phyloP scores from a whole-genome alignment of 257 asterid species.

The Gynochthodes officinalis region DNA sequence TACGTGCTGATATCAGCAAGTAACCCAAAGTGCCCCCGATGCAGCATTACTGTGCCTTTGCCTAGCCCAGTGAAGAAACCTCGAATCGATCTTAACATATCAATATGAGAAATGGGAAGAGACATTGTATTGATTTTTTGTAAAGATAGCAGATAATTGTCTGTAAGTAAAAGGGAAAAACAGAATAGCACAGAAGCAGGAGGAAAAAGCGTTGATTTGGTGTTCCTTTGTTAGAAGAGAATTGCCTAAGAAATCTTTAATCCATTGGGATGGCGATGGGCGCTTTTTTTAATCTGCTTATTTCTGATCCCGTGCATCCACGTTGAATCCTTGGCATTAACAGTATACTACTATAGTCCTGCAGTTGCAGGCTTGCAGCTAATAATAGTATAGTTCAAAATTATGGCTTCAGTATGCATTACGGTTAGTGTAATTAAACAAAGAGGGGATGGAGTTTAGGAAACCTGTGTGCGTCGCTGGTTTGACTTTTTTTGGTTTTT shows the following conservation, averaged over 20 bases:
- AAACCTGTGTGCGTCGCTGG: too few relatives aligned
- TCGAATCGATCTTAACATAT: slow-evolving; percentile 67
- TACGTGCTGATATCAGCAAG: slow-evolving; percentile 54
- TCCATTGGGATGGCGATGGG: not conserved
- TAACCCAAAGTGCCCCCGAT: slow-evolving; percentile 73
- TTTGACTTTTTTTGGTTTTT: too few relatives aligned
- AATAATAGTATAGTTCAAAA: too few relatives aligned
- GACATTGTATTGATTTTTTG: slow-evolving; percentile 24
- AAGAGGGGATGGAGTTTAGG: too few relatives aligned
- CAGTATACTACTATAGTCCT: too few relatives aligned
- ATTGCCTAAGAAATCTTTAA: slow-evolving; percentile 1
- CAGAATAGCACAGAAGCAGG: slow-evolving; percentile 36
- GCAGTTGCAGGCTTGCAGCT: too few relatives aligned
- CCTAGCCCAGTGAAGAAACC: slow-evolving; percentile 59
- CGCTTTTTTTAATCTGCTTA: too few relatives aligned
- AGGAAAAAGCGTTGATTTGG: slow-evolving; percentile 1
- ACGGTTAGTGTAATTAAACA: too few relatives aligned
- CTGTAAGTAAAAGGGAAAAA: slow-evolving; percentile 20
- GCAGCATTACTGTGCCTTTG: slow-evolving; percentile 48
- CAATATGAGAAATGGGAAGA: slow-evolving; percentile 37
- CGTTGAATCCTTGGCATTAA: too few relatives aligned
- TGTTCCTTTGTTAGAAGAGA: slow-evolving; percentile 8
- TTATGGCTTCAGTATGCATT: too few relatives aligned
- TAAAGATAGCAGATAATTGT: slow-evolving; percentile 43
- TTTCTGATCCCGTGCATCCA: not conserved